Evolutionary conservation across 116 monocot genomes (phyloP).

Genomic region (Trichopus zeylanicus): DNA sequence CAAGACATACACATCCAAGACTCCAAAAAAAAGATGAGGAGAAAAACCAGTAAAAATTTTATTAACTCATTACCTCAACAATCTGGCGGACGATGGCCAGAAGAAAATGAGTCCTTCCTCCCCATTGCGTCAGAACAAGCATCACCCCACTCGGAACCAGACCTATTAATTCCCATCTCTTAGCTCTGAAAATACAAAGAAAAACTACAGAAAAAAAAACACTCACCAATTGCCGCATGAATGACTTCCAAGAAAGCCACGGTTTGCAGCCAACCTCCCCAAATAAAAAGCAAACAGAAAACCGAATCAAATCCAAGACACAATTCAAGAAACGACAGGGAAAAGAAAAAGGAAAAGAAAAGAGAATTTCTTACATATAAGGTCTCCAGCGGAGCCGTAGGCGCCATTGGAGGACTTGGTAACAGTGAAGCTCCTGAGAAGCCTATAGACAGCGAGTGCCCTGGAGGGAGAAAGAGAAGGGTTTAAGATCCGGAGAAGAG

Average conservation of each 20-base stretch:
- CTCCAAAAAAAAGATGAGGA: not conserved
- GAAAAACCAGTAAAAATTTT: not conserved
- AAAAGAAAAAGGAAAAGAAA: not conserved
- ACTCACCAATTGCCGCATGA: slow-evolving; percentile 65
- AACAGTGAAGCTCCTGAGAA: slow-evolving; percentile 21
- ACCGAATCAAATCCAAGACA: not conserved
- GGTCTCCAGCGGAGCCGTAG: slow-evolving; percentile 58
- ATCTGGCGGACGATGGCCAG: slow-evolving; percentile 81
- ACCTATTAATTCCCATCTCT: slow-evolving; percentile 16
- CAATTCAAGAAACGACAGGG: not conserved
- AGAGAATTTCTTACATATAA: slow-evolving; percentile 46
- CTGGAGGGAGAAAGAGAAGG: slow-evolving; percentile 17
- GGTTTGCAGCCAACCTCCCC: slow-evolving; percentile 51
- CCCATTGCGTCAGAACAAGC: slow-evolving; percentile 74
- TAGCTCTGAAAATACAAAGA: not conserved
- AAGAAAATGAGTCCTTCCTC: slow-evolving; percentile 87
- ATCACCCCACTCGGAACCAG: slow-evolving; percentile 58
- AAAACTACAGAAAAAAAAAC: not conserved
- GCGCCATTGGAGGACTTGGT: slow-evolving; percentile 40
- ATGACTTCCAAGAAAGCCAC: slow-evolving; percentile 56
- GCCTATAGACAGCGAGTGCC: slow-evolving; percentile 40
- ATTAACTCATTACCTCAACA: slow-evolving; percentile 24
- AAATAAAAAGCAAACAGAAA: not conserved
- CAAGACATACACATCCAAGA: not conserved
- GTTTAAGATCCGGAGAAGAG: not conserved